Base-by-base conservation (phyloP, 2,329 filamentous ascomycete genomes). In the Diaporthe amygdali region DNA sequence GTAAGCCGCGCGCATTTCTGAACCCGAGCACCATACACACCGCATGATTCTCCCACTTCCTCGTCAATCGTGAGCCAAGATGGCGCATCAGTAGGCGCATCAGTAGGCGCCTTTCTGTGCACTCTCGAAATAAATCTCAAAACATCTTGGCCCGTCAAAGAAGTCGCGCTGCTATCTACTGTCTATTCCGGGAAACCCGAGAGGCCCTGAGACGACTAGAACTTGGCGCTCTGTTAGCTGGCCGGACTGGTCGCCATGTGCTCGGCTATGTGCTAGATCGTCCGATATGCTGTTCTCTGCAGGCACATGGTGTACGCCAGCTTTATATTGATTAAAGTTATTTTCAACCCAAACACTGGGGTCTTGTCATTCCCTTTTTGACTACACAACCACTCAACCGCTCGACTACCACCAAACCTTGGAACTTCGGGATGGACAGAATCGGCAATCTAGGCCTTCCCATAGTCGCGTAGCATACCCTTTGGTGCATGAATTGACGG, bases 261-360 rank as follows among this genome's bases (percentile, higher is more conserved):
- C 56, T 63, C 10, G 17, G 17, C 25, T 46, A 34, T 46, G 37
- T 63, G n/a, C 59, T 37, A 34, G 59, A 47, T 37, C 41, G 14
- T 63, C 41, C 59, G 41, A 63, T 63, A 34, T 63, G 59, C 27
- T 22, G 25, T 30, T 12, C 37, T 39, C 10, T n/a, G 37, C 37
- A 39, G 37, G 37, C 10, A 39, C 9, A 12, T 47, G 15, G 27
- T 46, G n/a, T 41, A 34, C 6, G 20, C 15, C 41, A 63, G 59
- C 59, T 34, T 47, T 47, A 34, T 34, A n/a, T 47, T 47, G 20
- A 63, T 63, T 47, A 63, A 34, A 37, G 27, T 63, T 63, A 63
- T 47, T 63, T 63, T 47, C 59, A 63, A 47, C 59, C 59, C 41
- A 63, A 47, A 63, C 27, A 34, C 59, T 63, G 41, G 59, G 59